Conservation (phyloP, 768 basidiomycete genomes). For the Psilocybe azurescens region DNA sequence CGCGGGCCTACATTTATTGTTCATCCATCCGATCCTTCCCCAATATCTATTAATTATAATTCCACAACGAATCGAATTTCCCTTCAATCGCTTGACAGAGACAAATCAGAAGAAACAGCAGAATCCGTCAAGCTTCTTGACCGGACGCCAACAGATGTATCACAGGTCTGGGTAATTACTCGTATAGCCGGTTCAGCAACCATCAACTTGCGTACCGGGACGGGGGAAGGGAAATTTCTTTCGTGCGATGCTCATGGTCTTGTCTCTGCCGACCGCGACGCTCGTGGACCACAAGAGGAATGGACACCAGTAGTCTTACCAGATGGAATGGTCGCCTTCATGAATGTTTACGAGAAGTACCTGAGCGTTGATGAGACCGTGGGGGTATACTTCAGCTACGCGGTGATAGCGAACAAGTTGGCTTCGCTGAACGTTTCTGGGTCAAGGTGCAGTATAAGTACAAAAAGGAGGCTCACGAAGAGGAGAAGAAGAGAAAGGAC, state of each 20-base stretch:
- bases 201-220: slow-evolving; percentile 85
- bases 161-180: slow-evolving; percentile 92
- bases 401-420: slow-evolving; percentile 86
- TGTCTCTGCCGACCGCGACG: slow-evolving; percentile 85
- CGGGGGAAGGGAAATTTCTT: slow-evolving; percentile 90
- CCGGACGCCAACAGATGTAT: slow-evolving; percentile 77
- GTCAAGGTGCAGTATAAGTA: slow-evolving; percentile 91
- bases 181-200: slow-evolving; percentile 84
- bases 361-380: slow-evolving; percentile 86
- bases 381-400: slow-evolving; percentile 80
- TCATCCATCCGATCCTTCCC: slow-evolving; percentile 81
- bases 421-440: slow-evolving; percentile 87
- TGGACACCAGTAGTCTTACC: slow-evolving; percentile 87
- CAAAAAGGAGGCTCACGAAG: slow-evolving; percentile 81
- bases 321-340: slow-evolving; percentile 87
- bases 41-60: slow-evolving; percentile 80
- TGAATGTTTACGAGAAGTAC: slow-evolving; percentile 90
- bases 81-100: slow-evolving; percentile 68
- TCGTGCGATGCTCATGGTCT: slow-evolving; percentile 88
- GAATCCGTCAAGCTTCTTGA: slow-evolving; percentile 58
- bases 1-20: slow-evolving; percentile 88
- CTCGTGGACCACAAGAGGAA: slow-evolving; percentile 92
- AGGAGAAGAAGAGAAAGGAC: slow-evolving; percentile 76
- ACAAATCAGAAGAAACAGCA: slow-evolving; percentile 45
- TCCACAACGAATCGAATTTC: slow-evolving; percentile 75